Percentiles rank a stretch among this genome's conserved stretches.
These are phyloP conservation scores for Galerina marginata DNA, from an alignment of 768 basidiomycete genomes.

Conservation along the genomic window DNA sequence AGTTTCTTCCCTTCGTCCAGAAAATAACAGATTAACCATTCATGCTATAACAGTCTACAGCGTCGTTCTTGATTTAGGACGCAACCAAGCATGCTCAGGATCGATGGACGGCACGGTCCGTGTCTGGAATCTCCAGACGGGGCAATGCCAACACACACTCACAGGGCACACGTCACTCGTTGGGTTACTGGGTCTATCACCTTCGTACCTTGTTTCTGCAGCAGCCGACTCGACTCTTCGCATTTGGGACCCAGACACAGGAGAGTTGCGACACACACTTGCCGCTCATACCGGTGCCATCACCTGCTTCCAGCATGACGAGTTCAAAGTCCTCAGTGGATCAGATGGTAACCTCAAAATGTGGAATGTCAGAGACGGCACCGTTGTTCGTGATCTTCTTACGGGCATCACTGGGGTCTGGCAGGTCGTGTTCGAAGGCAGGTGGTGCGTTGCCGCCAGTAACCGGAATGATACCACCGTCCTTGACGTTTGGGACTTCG, in stretches of 20 bases:
- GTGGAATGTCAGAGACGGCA: slow-evolving; percentile 94
- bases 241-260: slow-evolving; percentile 90
- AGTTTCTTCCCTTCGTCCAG: slow-evolving; percentile 8
- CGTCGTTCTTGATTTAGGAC: slow-evolving; percentile 85
- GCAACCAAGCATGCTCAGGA: slow-evolving; percentile 93
- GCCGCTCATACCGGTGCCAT: slow-evolving; percentile 97
- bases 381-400: slow-evolving; percentile 84
- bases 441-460: slow-evolving; percentile 94
- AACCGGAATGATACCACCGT: slow-evolving; percentile 79
- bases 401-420: slow-evolving; percentile 94
- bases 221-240: slow-evolving; percentile 96
- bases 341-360: slow-evolving; percentile 97
- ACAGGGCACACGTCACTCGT: slow-evolving; percentile 95
- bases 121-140: slow-evolving; percentile 88
- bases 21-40: neutral
- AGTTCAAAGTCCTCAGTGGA: slow-evolving; percentile 95
- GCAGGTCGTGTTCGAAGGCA: slow-evolving; percentile 95
- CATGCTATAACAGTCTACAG: slow-evolving; percentile 74
- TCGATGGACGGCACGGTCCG: slow-evolving; percentile 98
- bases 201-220: slow-evolving; percentile 91
- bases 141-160: slow-evolving; percentile 79
- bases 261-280: slow-evolving; percentile 80
- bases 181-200: slow-evolving; percentile 88
- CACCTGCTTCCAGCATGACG: slow-evolving; percentile 98
- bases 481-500: slow-evolving; percentile 92